Base-by-base conservation (phyloP, 140 eudicot genomes). In the Oenanthe javanica region DNA sequence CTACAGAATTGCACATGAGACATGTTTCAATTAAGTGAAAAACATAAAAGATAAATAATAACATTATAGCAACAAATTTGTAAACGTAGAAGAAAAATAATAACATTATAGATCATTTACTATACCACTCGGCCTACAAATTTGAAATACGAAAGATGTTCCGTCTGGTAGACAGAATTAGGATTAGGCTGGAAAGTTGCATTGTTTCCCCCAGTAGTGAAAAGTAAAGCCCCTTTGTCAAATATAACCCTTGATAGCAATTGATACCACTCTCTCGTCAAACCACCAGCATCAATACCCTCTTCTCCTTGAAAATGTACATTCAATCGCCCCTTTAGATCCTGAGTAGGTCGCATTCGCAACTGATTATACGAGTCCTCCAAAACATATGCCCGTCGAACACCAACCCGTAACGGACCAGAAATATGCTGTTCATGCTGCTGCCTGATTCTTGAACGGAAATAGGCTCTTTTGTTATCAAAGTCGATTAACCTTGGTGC, bases 241-340 rank as follows among this genome's bases (percentile, higher is more conserved):
- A 95, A 95, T 73, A 92, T 82, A 13, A 95, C 99, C 85, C 99
- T 90, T 31, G 99, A 95, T 19, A 95, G 81, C 67, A 95, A 50
- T 57, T 90, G 99, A 88, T 95, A 95, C 99, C 99, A 95, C 80
- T 95, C 99, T 90, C 99, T 88, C 4, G 99, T 95, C 88, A 95
- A 89, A 79, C 99, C 99, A 81, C 99, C 99, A 79, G 96, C 99
- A 88, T 95, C 99, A 80, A 95, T 92, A 66, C 99, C 98, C 84
- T 95, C 99, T 92, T 95, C 99, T 75, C 97, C 97, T 92, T 92
- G 99, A 86, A 95, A 95, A 84, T 95, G 99, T 49, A 95, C 99
- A 85, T 95, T 95, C 84, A 95, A 88, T 23, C 99, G 94, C 40
- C 97, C 99, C 86, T 89, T 95, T 40, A 95, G 86, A 77, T 92